These are phyloP conservation scores for Syzygium grande DNA, from an alignment of 345 rosid species.

Conservation along the genomic window DNA sequence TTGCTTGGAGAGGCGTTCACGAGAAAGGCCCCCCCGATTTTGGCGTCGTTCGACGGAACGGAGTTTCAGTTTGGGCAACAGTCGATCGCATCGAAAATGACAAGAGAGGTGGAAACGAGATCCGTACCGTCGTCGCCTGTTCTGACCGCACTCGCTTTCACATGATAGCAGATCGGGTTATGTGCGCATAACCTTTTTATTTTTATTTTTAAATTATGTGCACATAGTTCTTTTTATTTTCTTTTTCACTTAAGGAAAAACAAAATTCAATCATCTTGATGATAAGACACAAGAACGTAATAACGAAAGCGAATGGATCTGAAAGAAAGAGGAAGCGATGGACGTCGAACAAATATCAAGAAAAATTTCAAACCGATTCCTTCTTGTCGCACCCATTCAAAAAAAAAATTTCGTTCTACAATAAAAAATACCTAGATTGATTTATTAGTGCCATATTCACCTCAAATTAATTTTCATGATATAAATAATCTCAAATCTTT, in stretches of 20 bases:
- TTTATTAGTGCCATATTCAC: too few relatives aligned
- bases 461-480: too few relatives aligned
- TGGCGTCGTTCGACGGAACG: neutral
- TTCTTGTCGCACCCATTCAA: too few relatives aligned
- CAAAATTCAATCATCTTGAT: neutral
- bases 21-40: neutral
- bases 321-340: neutral
- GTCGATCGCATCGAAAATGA: neutral
- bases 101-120: neutral
- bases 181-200: neutral
- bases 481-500: too few relatives aligned
- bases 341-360: neutral
- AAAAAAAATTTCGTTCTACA: too few relatives aligned
- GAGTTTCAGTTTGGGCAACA: neutral
- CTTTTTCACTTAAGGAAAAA: neutral
- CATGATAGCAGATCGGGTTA: neutral
- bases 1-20: neutral
- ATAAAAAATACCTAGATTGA: too few relatives aligned
- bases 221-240: neutral
- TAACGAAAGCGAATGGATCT: neutral
- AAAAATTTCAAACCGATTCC: fast-evolving
- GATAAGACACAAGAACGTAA: neutral
- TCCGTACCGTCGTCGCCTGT: neutral
- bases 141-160: neutral
- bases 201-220: neutral